Evolutionary conservation across 208 protist species (phyloP).

Genomic region (Zelonia costaricensis): DNA sequence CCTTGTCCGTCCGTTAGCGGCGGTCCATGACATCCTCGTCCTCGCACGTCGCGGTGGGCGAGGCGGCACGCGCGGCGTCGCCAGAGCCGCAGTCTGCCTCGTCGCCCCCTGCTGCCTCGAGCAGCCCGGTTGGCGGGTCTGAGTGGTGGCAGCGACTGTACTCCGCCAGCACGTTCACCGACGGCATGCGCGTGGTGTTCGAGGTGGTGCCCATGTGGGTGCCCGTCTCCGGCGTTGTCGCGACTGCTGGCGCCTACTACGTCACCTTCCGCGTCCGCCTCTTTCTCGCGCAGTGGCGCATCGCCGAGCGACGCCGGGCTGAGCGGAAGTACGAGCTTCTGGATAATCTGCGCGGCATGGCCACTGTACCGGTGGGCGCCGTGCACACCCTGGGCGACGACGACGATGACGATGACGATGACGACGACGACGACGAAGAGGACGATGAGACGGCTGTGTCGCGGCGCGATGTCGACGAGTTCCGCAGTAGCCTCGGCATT

Average conservation of each 20-base stretch:
- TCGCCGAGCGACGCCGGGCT: conserved; percentile 63
- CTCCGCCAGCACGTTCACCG: conserved; percentile 53
- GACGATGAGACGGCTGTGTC: conserved; percentile 72
- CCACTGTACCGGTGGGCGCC: conserved; percentile 31
- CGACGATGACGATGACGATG: conserved; percentile 53
- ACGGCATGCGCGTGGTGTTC: conserved; percentile 51
- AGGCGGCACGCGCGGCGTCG: too few species aligned
- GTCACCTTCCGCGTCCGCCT: conserved; percentile 68
- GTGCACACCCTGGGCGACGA: conserved; percentile 45
- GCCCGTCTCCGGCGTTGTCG: conserved; percentile 46
- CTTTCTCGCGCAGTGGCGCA: conserved; percentile 73
- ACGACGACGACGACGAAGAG: conserved; percentile 64
- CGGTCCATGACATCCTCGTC: too few species aligned
- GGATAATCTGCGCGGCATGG: conserved; percentile 54
- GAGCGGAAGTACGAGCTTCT: conserved; percentile 77
- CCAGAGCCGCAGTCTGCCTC: too few species aligned
- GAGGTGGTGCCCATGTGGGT: conserved; percentile 70
- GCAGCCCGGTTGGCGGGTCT: conserved; percentile 2
- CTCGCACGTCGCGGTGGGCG: too few species aligned
- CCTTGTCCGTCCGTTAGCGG: too few species aligned
- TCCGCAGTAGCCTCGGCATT: conserved; percentile 83
- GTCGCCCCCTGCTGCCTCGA: conserved; percentile 2
- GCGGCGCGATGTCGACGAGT: conserved; percentile 85
- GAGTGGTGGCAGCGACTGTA: conserved; percentile 58
- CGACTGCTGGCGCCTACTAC: conserved; percentile 56